A percentile compares a stretch with the other conserved stretches of the same genome.
Evolutionary conservation across 1,284 basidiomycete species (phyloP).

Genomic region (Malassezia psittaci): DNA sequence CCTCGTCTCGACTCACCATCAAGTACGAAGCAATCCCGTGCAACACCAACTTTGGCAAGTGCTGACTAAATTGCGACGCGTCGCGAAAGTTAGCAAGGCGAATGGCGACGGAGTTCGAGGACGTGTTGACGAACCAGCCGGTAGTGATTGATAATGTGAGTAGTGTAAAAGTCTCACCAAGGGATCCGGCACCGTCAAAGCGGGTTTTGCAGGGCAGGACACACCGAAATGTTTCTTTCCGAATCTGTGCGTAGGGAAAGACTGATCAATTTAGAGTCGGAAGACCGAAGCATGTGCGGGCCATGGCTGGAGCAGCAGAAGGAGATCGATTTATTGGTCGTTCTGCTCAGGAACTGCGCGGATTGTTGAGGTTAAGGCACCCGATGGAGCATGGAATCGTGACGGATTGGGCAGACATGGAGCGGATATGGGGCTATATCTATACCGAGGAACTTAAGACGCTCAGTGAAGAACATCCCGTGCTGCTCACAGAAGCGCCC

Average conservation of each 20-base stretch:
- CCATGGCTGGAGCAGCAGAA: constrained; percentile 47
- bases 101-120: constrained; percentile 39
- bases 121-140: constrained; percentile 48
- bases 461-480: constrained; percentile 68
- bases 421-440: constrained; percentile 45
- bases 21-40: neutral
- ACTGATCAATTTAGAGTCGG: constrained; percentile 24
- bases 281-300: constrained; percentile 41
- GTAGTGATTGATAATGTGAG: constrained; percentile 45
- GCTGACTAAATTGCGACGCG: constrained; percentile 8
- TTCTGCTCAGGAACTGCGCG: constrained; percentile 43
- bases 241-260: constrained; percentile 19
- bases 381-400: constrained; percentile 48
- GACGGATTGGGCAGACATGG: constrained; percentile 48
- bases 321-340: constrained; percentile 46
- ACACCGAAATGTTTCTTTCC: constrained; percentile 47
- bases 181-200: constrained; percentile 47
- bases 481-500: constrained; percentile 81
- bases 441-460: constrained; percentile 45
- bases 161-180: constrained; percentile 1
- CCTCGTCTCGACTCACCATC: neutral
- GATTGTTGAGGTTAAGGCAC: constrained; percentile 42
- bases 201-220: constrained; percentile 45
- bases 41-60: neutral
- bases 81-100: neutral